Conservation (phyloP, 805 yeast species). For the Cyberlindnera xishuangbannaensis region DNA sequence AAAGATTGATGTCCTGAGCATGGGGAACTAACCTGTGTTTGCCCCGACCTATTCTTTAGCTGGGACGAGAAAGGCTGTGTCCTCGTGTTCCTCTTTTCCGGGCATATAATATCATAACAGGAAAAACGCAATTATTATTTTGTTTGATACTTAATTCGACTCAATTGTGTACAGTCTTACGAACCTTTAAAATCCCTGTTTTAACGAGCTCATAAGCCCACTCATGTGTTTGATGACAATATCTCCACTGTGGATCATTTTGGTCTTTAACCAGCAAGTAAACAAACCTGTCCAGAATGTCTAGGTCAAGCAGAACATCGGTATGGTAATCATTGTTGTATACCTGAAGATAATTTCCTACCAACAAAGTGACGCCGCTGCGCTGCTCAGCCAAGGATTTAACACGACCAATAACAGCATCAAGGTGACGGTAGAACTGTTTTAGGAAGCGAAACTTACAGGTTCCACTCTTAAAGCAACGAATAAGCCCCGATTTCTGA, state of each 20-base stretch:
- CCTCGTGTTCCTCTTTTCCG: too few species aligned
- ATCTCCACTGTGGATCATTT: conserved; percentile 7
- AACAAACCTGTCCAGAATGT: conserved; percentile 5
- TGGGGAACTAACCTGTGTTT: too few species aligned
- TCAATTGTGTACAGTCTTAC: too few species aligned
- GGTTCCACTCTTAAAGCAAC: conserved; percentile 19
- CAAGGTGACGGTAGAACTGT: conserved; percentile 8
- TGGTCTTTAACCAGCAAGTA: conserved; percentile 6
- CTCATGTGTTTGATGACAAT: conserved; percentile 1
- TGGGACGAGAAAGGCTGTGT: too few species aligned
- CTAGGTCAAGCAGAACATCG: conserved; percentile 2
- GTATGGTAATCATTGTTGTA: conserved; percentile 5
- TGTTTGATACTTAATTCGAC: too few species aligned
- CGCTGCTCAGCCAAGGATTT: neutral
- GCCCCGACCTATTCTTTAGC: too few species aligned
- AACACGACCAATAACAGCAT: conserved; percentile 1
- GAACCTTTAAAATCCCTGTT: too few species aligned
- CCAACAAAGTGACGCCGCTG: neutral
- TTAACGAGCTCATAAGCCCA: conserved; percentile 10
- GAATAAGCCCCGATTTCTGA: conserved; percentile 17
- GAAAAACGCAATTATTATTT: too few species aligned
- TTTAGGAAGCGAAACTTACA: conserved; percentile 16
- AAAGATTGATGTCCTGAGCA: too few species aligned
- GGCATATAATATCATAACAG: too few species aligned
- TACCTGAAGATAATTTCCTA: conserved; percentile 1